Evolutionary conservation across 2,329 filamentous ascomycete genomes (phyloP), one percentile per base, ranked within the genome.

Genomic region (Fusarium tricinctum): DNA sequence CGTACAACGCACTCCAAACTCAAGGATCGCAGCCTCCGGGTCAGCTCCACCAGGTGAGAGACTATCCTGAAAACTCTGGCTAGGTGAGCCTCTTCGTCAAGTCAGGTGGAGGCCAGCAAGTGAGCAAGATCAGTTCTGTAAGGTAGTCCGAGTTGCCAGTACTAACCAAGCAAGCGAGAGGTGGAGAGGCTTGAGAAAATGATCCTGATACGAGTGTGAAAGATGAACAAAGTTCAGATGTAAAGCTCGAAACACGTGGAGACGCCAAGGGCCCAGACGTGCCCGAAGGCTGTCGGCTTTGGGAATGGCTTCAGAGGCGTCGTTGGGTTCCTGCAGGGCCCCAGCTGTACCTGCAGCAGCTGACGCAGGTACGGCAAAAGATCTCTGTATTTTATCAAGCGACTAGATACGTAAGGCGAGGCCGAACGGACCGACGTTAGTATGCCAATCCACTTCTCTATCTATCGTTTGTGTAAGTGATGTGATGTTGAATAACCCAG

Each of bases 261-360:
- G 50, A 56, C 39, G 26, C 47, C 46, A 52, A 67, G 56, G 66
- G 66, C 42, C 66, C 57, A 69, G 66, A 48, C 46, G 45, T 32
- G 32, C 30, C 66, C 62, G 66, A 70, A 53, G 39, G 46, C 13
- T 47, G 33, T 67, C 57, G 62, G 52, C 45, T 54, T 55, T 47
- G 30, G 28, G 39, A 42, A 56, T 60, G 52, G 51, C 33, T 54
- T 40, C 33, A 39, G 32, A 53, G 48, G 47, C 38, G 44, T 35
- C 50, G 13, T 20, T 26, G 22, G 46, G 35, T 48, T 43, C 47
- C 42, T 69, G 61, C 52, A 69, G 49, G 55, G 19, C 50, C 42
- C 55, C 60, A 48, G 19, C 28, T 56, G 66, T 63, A 51, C 56
- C 66, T 69, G 51, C 51, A 63, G 51, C 26, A 47, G 49, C 44